phyloP scores from a whole-genome alignment of 1,284 basidiomycete genomes.

The Xanthoconium separans region DNA sequence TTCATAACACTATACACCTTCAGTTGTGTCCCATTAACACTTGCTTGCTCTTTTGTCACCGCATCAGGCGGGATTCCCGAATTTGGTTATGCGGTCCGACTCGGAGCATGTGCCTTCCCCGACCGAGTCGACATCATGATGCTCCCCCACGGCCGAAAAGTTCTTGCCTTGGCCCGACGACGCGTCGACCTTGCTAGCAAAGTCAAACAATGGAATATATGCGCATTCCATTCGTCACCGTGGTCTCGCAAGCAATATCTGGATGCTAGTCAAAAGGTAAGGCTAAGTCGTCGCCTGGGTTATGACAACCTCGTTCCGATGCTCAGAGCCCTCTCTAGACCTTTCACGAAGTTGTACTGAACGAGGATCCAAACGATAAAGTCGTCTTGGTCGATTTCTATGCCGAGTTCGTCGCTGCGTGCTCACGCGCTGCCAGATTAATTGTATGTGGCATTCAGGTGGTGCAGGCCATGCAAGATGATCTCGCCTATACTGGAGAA shows the following conservation, averaged over 20 bases:
- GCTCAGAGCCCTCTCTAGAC: slow-evolving; percentile 36
- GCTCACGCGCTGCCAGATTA: slow-evolving; percentile 1
- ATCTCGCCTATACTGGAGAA: slow-evolving; percentile 65
- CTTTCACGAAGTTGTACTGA: slow-evolving; percentile 44
- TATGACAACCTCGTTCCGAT: background rate
- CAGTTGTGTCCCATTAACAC: too few relatives aligned
- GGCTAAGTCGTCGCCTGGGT: background rate
- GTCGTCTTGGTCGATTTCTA: slow-evolving; percentile 74
- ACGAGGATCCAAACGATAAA: slow-evolving; percentile 41
- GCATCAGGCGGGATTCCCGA: too few relatives aligned
- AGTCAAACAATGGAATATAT: slow-evolving; percentile 3
- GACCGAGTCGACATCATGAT: slow-evolving; percentile 12
- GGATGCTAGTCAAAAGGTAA: slow-evolving; percentile 35
- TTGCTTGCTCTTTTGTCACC: too few relatives aligned
- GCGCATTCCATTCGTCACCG: slow-evolving; percentile 28
- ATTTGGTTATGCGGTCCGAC: too few relatives aligned
- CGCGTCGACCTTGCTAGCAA: slow-evolving; percentile 1
- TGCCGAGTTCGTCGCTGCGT: slow-evolving; percentile 56
- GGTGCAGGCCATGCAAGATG: slow-evolving; percentile 72
- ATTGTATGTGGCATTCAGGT: slow-evolving; percentile 41
- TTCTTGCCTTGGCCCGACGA: slow-evolving; percentile 11
- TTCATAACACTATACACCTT: too few relatives aligned
- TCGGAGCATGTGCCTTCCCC: background rate
- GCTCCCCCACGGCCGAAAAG: slow-evolving; percentile 11
- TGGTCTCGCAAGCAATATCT: slow-evolving; percentile 34